phyloP scores from a whole-genome alignment of 2,329 filamentous ascomycete species.

The Zymoseptoria pseudotritici region DNA sequence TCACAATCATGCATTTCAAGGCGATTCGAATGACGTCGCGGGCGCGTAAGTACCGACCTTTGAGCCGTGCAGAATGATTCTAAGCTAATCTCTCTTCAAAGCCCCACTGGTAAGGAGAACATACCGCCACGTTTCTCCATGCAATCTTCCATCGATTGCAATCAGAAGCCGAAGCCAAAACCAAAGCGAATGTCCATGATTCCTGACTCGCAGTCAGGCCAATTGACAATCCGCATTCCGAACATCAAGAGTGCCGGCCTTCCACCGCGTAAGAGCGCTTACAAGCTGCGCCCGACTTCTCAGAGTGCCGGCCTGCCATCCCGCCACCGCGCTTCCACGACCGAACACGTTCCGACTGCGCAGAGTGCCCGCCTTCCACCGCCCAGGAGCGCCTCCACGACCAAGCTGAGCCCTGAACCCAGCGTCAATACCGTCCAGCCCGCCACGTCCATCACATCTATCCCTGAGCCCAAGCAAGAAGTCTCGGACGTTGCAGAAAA shows the following conservation, averaged over 20 bases:
- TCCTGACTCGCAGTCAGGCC: not conserved
- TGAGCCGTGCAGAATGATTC: not conserved
- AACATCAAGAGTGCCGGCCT: conserved; percentile 8
- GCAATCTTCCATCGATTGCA: not conserved
- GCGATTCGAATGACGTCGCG: conserved; percentile 34
- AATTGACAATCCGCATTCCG: not conserved
- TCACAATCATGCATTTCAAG: too few species aligned
- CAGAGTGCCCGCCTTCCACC: not conserved
- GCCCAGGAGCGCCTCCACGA: not conserved
- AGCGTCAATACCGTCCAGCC: not conserved
- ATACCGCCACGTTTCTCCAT: conserved; percentile 42
- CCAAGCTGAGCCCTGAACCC: not conserved
- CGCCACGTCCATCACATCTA: not conserved
- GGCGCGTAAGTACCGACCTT: conserved; percentile 27
- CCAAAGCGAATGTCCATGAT: not conserved
- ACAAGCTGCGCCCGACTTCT: too few species aligned
- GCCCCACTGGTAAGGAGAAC: conserved; percentile 56
- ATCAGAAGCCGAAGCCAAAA: not conserved
- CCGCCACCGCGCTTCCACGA: not conserved
- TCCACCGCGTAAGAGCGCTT: not conserved
- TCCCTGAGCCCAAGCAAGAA: not conserved
- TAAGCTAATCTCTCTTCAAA: conserved; percentile 9
- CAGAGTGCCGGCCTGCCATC: too few species aligned
- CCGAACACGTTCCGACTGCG: not conserved
- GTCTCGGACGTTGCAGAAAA: not conserved